These are phyloP conservation scores for Tuber magnatum DNA, from an alignment of 495 filamentous ascomycete genomes.

Conservation along the genomic window DNA sequence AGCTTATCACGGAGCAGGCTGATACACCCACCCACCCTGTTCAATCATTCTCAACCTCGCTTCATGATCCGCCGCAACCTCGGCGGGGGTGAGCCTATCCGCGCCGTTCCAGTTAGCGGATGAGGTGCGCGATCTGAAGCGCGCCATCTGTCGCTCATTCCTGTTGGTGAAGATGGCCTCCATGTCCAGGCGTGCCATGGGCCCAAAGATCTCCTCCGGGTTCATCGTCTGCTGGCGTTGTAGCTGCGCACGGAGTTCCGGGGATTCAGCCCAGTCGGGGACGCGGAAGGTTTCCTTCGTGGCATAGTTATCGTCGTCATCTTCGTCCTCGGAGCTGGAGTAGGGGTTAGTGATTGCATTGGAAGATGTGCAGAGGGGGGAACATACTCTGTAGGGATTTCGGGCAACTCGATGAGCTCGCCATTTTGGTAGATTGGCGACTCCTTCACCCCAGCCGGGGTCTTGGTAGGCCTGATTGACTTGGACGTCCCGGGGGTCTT, in stretches of 20 bases:
- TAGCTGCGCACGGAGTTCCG: slow-evolving; percentile 62
- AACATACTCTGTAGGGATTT: slow-evolving; percentile 72
- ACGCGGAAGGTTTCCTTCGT: slow-evolving; percentile 49
- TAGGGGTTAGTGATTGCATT: background rate
- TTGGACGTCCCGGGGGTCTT: slow-evolving; percentile 40
- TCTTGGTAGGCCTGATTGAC: slow-evolving; percentile 45
- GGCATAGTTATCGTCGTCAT: slow-evolving; percentile 61
- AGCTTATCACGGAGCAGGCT: slow-evolving; percentile 21
- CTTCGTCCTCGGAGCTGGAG: slow-evolving; percentile 38
- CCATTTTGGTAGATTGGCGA: slow-evolving; percentile 72
- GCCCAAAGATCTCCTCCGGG: slow-evolving; percentile 81
- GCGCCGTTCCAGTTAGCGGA: slow-evolving; percentile 85
- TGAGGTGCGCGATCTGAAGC: slow-evolving; percentile 79
- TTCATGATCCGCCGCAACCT: slow-evolving; percentile 69
- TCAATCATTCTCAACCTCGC: slow-evolving; percentile 70
- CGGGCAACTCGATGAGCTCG: slow-evolving; percentile 75
- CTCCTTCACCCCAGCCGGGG: slow-evolving; percentile 46
- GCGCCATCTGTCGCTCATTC: slow-evolving; percentile 64
- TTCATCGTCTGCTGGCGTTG: slow-evolving; percentile 72
- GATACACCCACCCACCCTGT: slow-evolving; percentile 72
- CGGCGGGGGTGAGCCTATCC: slow-evolving; percentile 86
- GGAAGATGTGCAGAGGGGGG: background rate
- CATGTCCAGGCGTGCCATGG: slow-evolving; percentile 75
- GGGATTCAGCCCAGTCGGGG: slow-evolving; percentile 77
- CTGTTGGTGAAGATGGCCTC: slow-evolving; percentile 88